Evolutionary conservation across 352 stramenopile species (phyloP), one percentile per base, ranked within the genome.

Genomic region (Phytopythium mirpurense): DNA sequence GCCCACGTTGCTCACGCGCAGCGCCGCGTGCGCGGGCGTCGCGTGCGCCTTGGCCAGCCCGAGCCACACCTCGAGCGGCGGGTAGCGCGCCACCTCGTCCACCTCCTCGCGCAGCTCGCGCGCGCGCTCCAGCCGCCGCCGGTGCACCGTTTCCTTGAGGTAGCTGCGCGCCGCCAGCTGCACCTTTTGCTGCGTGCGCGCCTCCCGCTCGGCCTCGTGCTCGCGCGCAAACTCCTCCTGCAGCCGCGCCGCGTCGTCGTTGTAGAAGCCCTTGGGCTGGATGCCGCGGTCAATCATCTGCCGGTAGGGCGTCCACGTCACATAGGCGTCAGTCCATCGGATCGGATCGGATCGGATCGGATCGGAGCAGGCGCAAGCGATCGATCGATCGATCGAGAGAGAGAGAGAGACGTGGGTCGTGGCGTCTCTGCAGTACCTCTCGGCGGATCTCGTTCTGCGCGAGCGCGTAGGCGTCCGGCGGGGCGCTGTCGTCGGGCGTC

Each of bases 211-310:
- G 2, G 74, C 72, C 24, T 63, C 65, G 60, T 90, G 75, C 45
- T 90, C 79, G 45, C 75, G 70, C 51, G 89, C 81, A 59, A 89
- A 88, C 54, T 88, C 77, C 27, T 93, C 79, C 50, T 93, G 82
- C 11, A 93, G 67, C n/a, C 79, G 74, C 31, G 71, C 69, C 21
- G 79, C 82, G 59, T 93, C 79, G 60, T 93, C 82, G 56, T 90
- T 93, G 67, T 86, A 93, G 45, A 90, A 93, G 14, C 78, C 82
- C 45, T 93, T 89, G 37, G 82, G 79, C 54, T 93, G 82, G 50
- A 90, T 90, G 21, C 82, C 79, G 54, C 82, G 82, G 60, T 93
- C 82, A 48, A 90, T 83, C 72, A 90, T 86, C 76, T 85, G 45
- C 46, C n/a, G n/a, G n/a, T n/a, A n/a, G n/a, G n/a, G n/a, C n/a